Conservation (phyloP, 306 rosid genomes). For the Dalbergia oliveri region DNA sequence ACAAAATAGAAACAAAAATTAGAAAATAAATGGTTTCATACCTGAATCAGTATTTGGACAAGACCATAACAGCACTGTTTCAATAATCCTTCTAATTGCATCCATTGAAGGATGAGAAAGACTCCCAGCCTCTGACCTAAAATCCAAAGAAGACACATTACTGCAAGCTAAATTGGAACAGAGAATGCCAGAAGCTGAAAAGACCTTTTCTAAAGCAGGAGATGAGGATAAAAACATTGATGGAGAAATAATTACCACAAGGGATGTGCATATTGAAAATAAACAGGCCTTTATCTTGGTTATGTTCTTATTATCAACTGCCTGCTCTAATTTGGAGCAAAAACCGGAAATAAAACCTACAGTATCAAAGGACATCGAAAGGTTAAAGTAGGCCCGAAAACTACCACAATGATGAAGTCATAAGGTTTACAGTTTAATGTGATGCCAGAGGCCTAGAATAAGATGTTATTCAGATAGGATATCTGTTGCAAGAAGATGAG, state of each 20-base stretch:
- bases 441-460: slow-evolving; percentile 32
- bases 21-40: slow-evolving; percentile 43
- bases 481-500: slow-evolving; percentile 8
- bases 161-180: slow-evolving; percentile 32
- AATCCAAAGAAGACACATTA: slow-evolving; percentile 47
- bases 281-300: slow-evolving; percentile 75
- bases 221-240: slow-evolving; percentile 31
- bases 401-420: neutral
- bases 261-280: slow-evolving; percentile 86
- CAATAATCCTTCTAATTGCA: slow-evolving; percentile 65
- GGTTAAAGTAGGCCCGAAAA: slow-evolving; percentile 43
- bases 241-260: slow-evolving; percentile 63
- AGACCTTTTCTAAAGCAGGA: slow-evolving; percentile 33
- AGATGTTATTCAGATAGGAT: slow-evolving; percentile 29
- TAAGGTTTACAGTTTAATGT: slow-evolving; percentile 31
- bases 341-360: slow-evolving; percentile 76
- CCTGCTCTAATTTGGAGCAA: slow-evolving; percentile 63
- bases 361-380: slow-evolving; percentile 34
- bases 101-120: slow-evolving; percentile 67
- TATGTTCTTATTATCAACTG: slow-evolving; percentile 57
- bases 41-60: slow-evolving; percentile 82
- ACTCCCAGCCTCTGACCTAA: slow-evolving; percentile 75
- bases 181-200: slow-evolving; percentile 36
- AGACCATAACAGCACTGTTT: slow-evolving; percentile 78
- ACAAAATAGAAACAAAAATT: slow-evolving; percentile 23